phyloP scores from a whole-genome alignment of 1,139 yeast species.

The Magnusiomyces tetraspermus region DNA sequence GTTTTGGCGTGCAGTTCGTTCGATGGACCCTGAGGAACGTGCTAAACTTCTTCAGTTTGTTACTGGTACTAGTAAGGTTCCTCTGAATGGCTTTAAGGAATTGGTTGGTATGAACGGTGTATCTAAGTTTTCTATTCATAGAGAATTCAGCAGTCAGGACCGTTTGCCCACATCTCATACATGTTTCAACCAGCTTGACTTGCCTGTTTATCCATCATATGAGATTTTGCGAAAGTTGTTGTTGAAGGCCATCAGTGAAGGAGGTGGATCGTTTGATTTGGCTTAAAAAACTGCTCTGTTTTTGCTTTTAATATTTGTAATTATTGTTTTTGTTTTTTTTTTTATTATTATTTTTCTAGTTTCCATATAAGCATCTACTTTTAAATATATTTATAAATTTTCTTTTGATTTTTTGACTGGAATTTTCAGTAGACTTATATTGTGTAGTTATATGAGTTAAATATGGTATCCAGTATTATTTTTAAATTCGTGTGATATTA shows the following conservation, averaged over 20 bases:
- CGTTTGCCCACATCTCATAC: slow-evolving; percentile 94
- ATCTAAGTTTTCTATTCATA: slow-evolving; percentile 79
- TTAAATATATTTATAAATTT: not conserved
- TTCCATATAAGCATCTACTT: not conserved
- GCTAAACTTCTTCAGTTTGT: slow-evolving; percentile 93
- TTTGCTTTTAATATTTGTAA: not conserved
- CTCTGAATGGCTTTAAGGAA: slow-evolving; percentile 86
- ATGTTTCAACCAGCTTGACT: slow-evolving; percentile 88
- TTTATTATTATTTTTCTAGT: not conserved
- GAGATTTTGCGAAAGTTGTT: slow-evolving; percentile 76
- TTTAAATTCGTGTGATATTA: too few relatives aligned
- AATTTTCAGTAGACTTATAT: too few relatives aligned
- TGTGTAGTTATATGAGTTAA: too few relatives aligned
- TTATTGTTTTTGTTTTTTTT: not conserved
- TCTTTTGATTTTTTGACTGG: not conserved
- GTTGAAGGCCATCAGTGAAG: slow-evolving; percentile 82
- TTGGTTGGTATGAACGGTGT: slow-evolving; percentile 83
- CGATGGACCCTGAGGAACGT: slow-evolving; percentile 88
- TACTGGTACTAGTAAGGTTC: slow-evolving; percentile 96
- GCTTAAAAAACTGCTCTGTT: slow-evolving; percentile 40
- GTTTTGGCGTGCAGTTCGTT: slow-evolving; percentile 97
- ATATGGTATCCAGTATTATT: too few relatives aligned
- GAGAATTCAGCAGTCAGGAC: slow-evolving; percentile 79
- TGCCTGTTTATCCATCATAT: slow-evolving; percentile 88
- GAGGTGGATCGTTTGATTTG: slow-evolving; percentile 93